Evolutionary conservation across 345 rosid genomes (phyloP), one percentile per base, ranked within the genome.

Genomic region (Gossypium bickii): DNA sequence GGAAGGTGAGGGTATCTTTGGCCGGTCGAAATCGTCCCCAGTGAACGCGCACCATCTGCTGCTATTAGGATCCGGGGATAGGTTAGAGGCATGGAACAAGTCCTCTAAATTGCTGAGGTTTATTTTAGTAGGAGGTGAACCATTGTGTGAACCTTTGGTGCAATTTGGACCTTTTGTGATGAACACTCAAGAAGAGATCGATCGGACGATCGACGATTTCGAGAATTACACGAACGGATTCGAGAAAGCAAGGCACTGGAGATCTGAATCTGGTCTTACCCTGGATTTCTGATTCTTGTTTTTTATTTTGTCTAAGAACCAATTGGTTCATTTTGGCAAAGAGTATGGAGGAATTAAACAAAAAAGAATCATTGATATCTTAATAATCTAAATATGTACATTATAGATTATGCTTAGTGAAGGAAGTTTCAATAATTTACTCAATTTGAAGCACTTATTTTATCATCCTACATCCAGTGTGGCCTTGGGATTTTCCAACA

Each of bases 131-230:
- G 96, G 89, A 78, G 98, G 96, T 5, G 86, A 92, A 71, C 96
- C 97, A 6, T 56, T 93, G 72, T 84, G 86, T 25, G 97, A 93
- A 72, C 96, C 97, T 2, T 27, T 93, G 41, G 91, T 68, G 17
- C 98, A 92, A 72, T 79, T 80, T 38, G 98, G 97, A 57, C 98
- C 97, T 11, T 92, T 92, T 79, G 98, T 93, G 77, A 92, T 93
- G 98, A 93, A 93, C 76, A 90, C 89, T 12, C 84, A 92, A 66
- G 92, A 87, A 58, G 96, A 93, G 85, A 89, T 93, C 45, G 97
- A 90, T 24, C 84, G 78, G 25, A 86, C 97, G 0, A 71, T 90
- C 27, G 87, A 86, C 55, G 98, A 93, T 83, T 92, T 85, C 76
- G 92, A 92, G 61, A 90, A 89, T 13, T 89, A 71, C 34, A 76